A percentile compares a stretch with the other conserved stretches of the same genome.
These are phyloP conservation scores for Lumnitzera littorea DNA, from an alignment of 345 rosid species.

Conservation along the genomic window DNA sequence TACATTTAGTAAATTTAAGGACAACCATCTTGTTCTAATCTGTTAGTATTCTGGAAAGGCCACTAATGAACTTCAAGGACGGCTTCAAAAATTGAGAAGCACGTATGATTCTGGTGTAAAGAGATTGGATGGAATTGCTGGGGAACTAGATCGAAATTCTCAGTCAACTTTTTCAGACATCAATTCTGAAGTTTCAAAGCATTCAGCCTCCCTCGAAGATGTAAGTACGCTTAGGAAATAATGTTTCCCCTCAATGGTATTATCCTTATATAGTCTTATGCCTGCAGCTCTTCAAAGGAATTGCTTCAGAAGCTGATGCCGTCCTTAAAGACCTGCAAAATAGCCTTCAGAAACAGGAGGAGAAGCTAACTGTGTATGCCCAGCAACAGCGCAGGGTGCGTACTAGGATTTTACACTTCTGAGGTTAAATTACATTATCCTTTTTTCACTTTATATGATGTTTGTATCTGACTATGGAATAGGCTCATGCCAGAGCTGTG, in stretches of 20 bases:
- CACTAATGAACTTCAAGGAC: constrained; percentile 72
- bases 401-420: constrained; percentile 2
- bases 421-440: neutral
- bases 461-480: constrained; percentile 15
- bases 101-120: constrained; percentile 71
- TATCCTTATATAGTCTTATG: constrained; percentile 12
- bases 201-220: constrained; percentile 72
- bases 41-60: constrained; percentile 42
- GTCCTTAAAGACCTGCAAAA: constrained; percentile 75
- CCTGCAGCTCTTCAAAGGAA: constrained; percentile 74
- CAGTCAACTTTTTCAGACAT: constrained; percentile 61
- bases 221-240: constrained; percentile 31
- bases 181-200: constrained; percentile 76
- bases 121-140: constrained; percentile 73
- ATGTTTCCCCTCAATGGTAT: constrained; percentile 12
- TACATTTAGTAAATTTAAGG: neutral
- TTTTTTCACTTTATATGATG: neutral
- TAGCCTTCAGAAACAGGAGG: constrained; percentile 71
- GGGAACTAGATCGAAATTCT: constrained; percentile 76
- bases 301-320: constrained; percentile 83
- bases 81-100: constrained; percentile 56
- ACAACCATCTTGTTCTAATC: constrained; percentile 7
- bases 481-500: constrained; percentile 89
- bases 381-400: constrained; percentile 76
- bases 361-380: constrained; percentile 66